Percentiles rank a stretch among this genome's conserved stretches.
Conservation (phyloP, 371 early-diverging fungal species). For the Basidiobolus meristosporus region DNA sequence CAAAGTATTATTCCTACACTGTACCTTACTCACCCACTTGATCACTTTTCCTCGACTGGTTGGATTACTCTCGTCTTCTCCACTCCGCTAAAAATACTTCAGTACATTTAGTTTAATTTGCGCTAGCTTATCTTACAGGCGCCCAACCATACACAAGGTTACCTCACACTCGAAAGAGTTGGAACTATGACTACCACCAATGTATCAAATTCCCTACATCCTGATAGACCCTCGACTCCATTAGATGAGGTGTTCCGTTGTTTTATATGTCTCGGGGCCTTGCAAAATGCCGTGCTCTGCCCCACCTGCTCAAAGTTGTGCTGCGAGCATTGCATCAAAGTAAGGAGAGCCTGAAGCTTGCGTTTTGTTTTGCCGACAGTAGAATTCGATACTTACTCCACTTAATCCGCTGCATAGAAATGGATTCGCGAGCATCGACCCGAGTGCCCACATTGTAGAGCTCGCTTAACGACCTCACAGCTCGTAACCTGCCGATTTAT, state of each 20-base stretch:
- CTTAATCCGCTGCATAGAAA: neutral
- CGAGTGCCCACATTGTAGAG: conserved; percentile 5
- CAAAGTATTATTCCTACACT: too few relatives aligned
- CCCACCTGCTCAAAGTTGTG: conserved; percentile 3
- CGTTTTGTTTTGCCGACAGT: neutral
- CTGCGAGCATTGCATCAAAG: conserved; percentile 4
- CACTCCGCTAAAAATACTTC: too few relatives aligned
- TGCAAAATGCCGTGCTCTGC: neutral
- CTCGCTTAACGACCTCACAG: conserved; percentile 1
- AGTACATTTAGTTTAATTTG: too few relatives aligned
- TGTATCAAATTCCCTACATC: too few relatives aligned
- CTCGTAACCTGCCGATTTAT: conserved; percentile 2
- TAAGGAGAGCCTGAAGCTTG: neutral
- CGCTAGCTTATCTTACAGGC: too few relatives aligned
- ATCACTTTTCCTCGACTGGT: too few relatives aligned
- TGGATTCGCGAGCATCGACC: conserved; percentile 2
- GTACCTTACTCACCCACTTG: too few relatives aligned
- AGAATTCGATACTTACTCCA: neutral
- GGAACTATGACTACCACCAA: too few relatives aligned
- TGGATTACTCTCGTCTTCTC: too few relatives aligned
- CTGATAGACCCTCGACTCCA: neutral
- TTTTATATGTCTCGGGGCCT: conserved; percentile 2
- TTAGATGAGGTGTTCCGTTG: conserved; percentile 3
- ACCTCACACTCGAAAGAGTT: too few relatives aligned
- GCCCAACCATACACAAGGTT: too few relatives aligned